Base-by-base conservation (phyloP, 179 eudicot species). In the Camellia oleifera region DNA sequence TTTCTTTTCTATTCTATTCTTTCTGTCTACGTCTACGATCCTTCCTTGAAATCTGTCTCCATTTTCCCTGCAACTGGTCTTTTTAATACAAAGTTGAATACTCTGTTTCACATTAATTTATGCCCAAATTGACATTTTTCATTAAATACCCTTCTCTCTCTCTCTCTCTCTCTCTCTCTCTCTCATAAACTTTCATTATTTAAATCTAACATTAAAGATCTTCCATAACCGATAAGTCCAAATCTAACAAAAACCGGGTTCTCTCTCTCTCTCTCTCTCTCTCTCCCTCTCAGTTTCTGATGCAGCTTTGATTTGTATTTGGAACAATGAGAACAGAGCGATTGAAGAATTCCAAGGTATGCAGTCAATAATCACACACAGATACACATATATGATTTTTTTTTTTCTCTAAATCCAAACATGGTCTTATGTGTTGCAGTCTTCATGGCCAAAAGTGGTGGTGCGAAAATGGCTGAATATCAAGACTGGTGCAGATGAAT, bases 401-500 rank as follows among this genome's bases (percentile, higher is more conserved):
- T 32, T 1, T 32, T 32, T 32, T 1, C 32, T 32, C 32, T 32
- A 32, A 32, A 32, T 32, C 32, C 32, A 32, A 32, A 32, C 32
- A 32, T 32, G 32, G 32, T 32, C 32, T 32, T 32, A 32, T 32
- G 14, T 53, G 66, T 61, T 83, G 84, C 81, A 89, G 92, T 84
- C 82, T 45, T 89, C 90, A 2, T 91, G 94, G 94, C 86, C 95
- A 1, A 91, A 87, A 79, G 72, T 74, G 75, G 87, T 87, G 65
- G 90, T 81, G 53, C 87, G 77, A 72, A 91, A 87, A 87, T 90
- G 93, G 95, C 75, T 90, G 77, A 91, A 90, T 58, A 83, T 90
- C 42, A 88, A 82, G 74, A 71, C 77, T 4, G 80, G 81, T 12
- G 82, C 77, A 7, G 82, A 90, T 67, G 88, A 88, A 60, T 84